These are phyloP conservation scores for Hirsutella thompsonii DNA, from an alignment of 2,329 filamentous ascomycete species.

Conservation along the genomic window DNA sequence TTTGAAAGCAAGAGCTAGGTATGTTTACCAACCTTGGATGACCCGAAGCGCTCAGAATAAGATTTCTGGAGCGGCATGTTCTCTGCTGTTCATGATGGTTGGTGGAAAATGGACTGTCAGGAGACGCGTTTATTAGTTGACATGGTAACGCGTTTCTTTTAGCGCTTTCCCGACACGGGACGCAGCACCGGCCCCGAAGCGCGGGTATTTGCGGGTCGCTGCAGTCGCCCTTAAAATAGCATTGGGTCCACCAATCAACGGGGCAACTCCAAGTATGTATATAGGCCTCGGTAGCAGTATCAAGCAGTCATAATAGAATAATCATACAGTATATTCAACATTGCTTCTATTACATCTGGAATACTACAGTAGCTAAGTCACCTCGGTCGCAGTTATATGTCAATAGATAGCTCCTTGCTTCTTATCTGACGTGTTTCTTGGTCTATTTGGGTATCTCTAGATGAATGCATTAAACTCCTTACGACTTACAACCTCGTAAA, in stretches of 20 bases:
- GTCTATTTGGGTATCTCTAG: slow-evolving; percentile 6
- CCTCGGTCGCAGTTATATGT: too few species aligned
- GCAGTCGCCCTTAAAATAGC: too few species aligned
- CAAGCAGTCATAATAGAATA: too few species aligned
- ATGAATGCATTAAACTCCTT: background rate
- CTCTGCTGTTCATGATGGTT: slow-evolving; percentile 1
- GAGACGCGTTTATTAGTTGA: slow-evolving; percentile 3
- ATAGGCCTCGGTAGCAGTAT: too few species aligned
- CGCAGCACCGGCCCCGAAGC: background rate
- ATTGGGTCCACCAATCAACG: too few species aligned
- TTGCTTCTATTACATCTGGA: too few species aligned
- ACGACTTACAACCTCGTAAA: background rate
- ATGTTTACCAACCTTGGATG: slow-evolving; percentile 16
- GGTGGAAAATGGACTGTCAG: background rate
- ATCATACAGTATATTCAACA: too few species aligned
- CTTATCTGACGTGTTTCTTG: too few species aligned
- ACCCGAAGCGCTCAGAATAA: slow-evolving; percentile 22
- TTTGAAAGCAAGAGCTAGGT: background rate
- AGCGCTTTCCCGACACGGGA: background rate
- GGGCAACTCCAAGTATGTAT: too few species aligned
- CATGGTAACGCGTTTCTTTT: background rate
- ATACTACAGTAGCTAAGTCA: too few species aligned
- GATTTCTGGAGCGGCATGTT: slow-evolving; percentile 28
- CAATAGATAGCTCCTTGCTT: too few species aligned
- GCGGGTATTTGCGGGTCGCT: slow-evolving; percentile 2